Base-by-base conservation (phyloP, 106 monocot species). In the Apostasia ramifera region DNA sequence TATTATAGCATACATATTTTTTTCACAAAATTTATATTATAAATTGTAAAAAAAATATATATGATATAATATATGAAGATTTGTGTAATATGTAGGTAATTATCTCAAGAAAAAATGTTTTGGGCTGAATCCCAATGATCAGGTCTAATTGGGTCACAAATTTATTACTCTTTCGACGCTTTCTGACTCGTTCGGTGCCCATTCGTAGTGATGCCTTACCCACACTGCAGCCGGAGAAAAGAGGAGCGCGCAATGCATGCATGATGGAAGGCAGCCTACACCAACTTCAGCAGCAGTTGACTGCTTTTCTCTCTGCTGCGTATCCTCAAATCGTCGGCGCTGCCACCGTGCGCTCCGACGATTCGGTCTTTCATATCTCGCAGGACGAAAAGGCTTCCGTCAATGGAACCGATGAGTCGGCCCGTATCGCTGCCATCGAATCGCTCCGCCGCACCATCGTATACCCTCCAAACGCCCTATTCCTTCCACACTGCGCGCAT, bases 201-300 rank as follows among this genome's bases (percentile, higher is more conserved):
- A 26, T 26, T 26, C 26, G 26, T 26, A 26, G 26, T 26, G 26
- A 26, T 26, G 26, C 0, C 26, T 26, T 26, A 0, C 26, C 26
- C 26, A 26, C 26, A 26, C 26, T 26, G 26, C 26, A 26, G 26
- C 26, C 26, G 26, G 26, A 26, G 26, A 26, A 26, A 26, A 26
- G 26, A 50, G 8, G 50, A 48, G 69, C 46, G 8, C 58, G 48
- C 52, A 46, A 15, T 14, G 51, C 64, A n/a, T 50, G 63, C 59
- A 76, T 52, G 55, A 83, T 78, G 83, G 85, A 76, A 79, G 83
- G 85, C 58, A 79, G 79, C 50, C 83, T 78, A 11, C 80, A 82
- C 56, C 83, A 83, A 51, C 90, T 83, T 41, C 90, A 94, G 51
- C 94, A 90, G 50, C 90, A 95, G 70, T 77, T 91, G 6, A 75